Percentiles rank a stretch among this genome's conserved stretches.
Conservation (phyloP, 2,329 filamentous ascomycete genomes). For the Tolypocladium capitatum region DNA sequence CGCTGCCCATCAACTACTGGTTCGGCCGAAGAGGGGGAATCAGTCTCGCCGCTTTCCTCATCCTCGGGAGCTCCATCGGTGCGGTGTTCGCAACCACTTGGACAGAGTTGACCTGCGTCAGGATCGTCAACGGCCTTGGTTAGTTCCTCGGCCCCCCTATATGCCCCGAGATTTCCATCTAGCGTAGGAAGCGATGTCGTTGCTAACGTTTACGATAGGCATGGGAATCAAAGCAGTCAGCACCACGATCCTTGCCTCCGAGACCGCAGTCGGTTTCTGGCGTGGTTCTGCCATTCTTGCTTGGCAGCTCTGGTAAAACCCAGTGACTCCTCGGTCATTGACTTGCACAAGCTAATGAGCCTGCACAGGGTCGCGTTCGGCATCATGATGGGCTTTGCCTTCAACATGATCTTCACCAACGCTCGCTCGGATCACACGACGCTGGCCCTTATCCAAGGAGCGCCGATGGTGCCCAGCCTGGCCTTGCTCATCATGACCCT, state of each 20-base stretch:
- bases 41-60: constrained; percentile 22
- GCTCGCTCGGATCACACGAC: constrained; percentile 6
- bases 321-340: background rate
- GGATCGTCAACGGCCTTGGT: constrained; percentile 26
- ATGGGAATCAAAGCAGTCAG: constrained; percentile 37
- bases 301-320: constrained; percentile 28
- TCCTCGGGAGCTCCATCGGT: constrained; percentile 24
- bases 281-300: constrained; percentile 32
- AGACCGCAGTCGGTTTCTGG: constrained; percentile 33
- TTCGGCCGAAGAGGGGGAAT: constrained; percentile 27
- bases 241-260: constrained; percentile 31
- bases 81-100: constrained; percentile 20
- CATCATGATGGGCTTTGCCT: constrained; percentile 20
- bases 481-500: constrained; percentile 18
- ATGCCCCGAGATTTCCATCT: background rate
- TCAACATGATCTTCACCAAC: constrained; percentile 24
- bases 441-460: constrained; percentile 21
- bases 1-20: constrained; percentile 27
- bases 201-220: constrained; percentile 11
- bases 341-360: constrained; percentile 2
- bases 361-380: constrained; percentile 18
- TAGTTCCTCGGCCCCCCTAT: constrained; percentile 1
- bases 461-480: constrained; percentile 24
- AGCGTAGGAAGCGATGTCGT: background rate
- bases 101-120: constrained; percentile 19